Conservation (phyloP, 2,329 filamentous ascomycete species). For the Capronia americana region DNA sequence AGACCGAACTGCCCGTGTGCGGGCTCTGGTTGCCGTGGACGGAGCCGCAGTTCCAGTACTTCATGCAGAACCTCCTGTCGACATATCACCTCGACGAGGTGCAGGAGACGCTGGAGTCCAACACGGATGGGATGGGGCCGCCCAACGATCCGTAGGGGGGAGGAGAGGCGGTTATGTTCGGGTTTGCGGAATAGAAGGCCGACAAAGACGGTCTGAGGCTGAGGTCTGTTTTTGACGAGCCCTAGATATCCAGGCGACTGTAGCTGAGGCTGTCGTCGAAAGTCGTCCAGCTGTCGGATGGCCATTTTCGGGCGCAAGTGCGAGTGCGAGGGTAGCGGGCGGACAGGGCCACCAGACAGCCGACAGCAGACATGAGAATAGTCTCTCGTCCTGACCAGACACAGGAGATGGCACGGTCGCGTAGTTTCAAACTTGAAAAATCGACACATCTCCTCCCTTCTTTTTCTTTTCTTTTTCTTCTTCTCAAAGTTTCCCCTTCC, state of each 20-base stretch:
- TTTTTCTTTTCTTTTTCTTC: background rate
- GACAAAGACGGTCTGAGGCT: background rate
- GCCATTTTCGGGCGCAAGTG: background rate
- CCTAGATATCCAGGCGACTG: background rate
- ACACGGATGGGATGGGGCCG: background rate
- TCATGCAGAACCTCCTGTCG: conserved; percentile 3
- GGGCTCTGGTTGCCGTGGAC: conserved; percentile 3
- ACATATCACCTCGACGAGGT: background rate
- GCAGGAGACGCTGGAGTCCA: background rate
- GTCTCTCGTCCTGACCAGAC: background rate
- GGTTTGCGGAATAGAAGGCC: background rate
- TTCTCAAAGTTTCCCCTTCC: background rate
- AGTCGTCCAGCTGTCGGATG: background rate
- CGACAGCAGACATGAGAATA: background rate
- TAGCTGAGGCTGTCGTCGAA: background rate
- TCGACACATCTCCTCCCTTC: background rate
- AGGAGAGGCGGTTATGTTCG: background rate
- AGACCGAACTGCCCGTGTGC: background rate
- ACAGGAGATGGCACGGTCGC: too few species aligned
- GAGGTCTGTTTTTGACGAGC: background rate
- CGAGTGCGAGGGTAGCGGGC: background rate
- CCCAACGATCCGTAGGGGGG: background rate
- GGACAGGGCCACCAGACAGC: background rate
- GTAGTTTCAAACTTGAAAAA: too few species aligned
- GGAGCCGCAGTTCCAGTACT: conserved; percentile 13